Evolutionary conservation across 371 early-diverging fungal genomes (phyloP).

Genomic region (Rhizopus arrhizus): DNA sequence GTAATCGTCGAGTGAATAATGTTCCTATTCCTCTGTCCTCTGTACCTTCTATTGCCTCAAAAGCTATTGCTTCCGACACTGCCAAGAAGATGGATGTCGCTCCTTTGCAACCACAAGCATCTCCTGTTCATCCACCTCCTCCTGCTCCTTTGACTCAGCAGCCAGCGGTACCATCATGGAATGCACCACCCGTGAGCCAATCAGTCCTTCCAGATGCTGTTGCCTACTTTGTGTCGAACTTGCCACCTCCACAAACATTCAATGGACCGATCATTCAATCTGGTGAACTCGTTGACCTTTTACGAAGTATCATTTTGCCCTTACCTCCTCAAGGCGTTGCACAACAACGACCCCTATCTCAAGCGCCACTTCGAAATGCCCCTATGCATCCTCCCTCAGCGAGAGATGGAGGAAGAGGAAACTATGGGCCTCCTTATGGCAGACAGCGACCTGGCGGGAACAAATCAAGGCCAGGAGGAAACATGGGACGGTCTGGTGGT

Average conservation of each 20-base stretch:
- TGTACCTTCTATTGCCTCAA: slow-evolving; percentile 5
- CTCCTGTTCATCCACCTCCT: slow-evolving; percentile 12
- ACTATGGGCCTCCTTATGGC: slow-evolving; percentile 26
- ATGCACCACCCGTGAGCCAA: slow-evolving; percentile 6
- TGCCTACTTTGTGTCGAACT: slow-evolving; percentile 57
- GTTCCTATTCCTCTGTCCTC: slow-evolving; percentile 9
- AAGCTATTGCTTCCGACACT: slow-evolving; percentile 7
- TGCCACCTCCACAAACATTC: slow-evolving; percentile 56
- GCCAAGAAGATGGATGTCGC: slow-evolving; percentile 4
- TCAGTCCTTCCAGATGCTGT: slow-evolving; percentile 60
- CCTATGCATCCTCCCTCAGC: slow-evolving; percentile 30
- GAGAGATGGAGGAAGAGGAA: slow-evolving; percentile 11
- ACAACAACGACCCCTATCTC: slow-evolving; percentile 1
- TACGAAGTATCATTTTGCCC: slow-evolving; percentile 51
- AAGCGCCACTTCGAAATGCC: slow-evolving; percentile 18
- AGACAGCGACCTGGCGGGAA: slow-evolving; percentile 18
- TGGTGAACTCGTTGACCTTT: slow-evolving; percentile 54
- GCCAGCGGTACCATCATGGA: slow-evolving; percentile 15
- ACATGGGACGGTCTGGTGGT: slow-evolving; percentile 17
- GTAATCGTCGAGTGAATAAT: slow-evolving; percentile 29
- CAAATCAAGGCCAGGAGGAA: neutral
- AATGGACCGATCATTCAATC: slow-evolving; percentile 57
- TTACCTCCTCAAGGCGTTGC: slow-evolving; percentile 35
- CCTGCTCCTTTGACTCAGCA: slow-evolving; percentile 14
- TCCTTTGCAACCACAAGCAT: slow-evolving; percentile 5